A percentile compares a stretch with the other conserved stretches of the same genome.
Evolutionary conservation across 2,329 filamentous ascomycete genomes (phyloP).

Genomic region (Neonectria neomacrospora): DNA sequence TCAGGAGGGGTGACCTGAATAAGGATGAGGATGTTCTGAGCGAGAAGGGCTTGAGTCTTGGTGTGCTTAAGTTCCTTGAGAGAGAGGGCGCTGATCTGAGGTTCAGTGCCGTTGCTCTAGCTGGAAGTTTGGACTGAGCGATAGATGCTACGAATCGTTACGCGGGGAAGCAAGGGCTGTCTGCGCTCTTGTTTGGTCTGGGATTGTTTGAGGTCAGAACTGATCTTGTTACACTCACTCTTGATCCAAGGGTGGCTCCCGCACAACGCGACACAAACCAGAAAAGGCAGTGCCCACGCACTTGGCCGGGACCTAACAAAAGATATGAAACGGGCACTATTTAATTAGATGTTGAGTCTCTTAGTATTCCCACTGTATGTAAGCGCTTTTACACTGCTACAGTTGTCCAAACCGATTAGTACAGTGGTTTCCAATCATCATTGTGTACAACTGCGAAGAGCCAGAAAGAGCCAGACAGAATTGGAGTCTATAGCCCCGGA

Average conservation of each 20-base stretch:
- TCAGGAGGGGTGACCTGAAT: conserved; percentile 65
- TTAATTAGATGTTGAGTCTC: not conserved
- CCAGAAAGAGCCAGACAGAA: not conserved
- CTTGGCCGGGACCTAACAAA: not conserved
- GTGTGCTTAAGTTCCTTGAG: conserved; percentile 68
- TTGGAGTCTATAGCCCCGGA: conserved; percentile 1
- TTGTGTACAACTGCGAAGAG: not conserved
- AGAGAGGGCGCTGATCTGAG: conserved; percentile 66
- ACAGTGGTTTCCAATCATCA: not conserved
- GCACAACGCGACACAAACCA: not conserved
- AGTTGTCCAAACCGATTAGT: no score
- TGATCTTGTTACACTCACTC: not conserved
- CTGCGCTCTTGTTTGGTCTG: not conserved
- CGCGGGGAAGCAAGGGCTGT: not conserved
- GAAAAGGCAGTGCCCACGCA: not conserved
- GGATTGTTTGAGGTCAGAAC: not conserved
- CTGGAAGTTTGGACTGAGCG: conserved; percentile 59
- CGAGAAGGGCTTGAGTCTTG: conserved; percentile 77
- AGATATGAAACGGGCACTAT: not conserved
- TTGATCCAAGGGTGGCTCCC: not conserved
- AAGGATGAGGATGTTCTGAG: conserved; percentile 78
- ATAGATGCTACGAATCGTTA: no score
- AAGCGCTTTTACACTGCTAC: not conserved
- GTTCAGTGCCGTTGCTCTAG: conserved; percentile 68
- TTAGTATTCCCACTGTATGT: not conserved